A percentile compares a stretch with the other conserved stretches of the same genome.
Conservation (phyloP, 176 grass and related monocot genomes). For the Oryza punctata region DNA sequence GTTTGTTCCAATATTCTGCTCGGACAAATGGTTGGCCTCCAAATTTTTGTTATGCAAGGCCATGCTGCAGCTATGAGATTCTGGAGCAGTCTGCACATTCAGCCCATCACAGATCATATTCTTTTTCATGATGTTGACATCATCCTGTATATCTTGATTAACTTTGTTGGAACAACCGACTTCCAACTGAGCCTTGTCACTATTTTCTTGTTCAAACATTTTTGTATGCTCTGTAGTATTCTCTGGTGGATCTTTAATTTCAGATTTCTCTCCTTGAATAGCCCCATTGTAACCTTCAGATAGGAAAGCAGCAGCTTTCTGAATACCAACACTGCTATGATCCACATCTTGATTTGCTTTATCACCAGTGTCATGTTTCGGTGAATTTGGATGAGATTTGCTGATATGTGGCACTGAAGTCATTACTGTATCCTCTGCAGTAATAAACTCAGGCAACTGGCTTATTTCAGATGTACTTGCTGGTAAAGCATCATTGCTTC, state of each 20-base stretch:
- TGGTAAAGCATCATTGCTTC: not conserved
- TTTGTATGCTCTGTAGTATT: conserved; percentile 14
- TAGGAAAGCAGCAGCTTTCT: not conserved
- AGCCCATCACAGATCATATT: conserved; percentile 5
- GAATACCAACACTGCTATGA: conserved; percentile 7
- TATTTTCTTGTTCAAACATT: conserved; percentile 8
- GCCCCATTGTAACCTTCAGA: conserved; percentile 20
- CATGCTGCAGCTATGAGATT: conserved; percentile 26
- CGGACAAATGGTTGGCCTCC: conserved; percentile 8
- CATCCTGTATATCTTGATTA: conserved; percentile 26
- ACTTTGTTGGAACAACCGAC: conserved; percentile 5
- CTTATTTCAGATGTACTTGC: not conserved
- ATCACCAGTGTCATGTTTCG: conserved; percentile 22
- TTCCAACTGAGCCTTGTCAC: conserved; percentile 8
- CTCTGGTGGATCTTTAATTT: conserved; percentile 19
- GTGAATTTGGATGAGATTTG: conserved; percentile 22
- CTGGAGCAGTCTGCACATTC: conserved; percentile 6
- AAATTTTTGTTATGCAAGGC: conserved; percentile 34
- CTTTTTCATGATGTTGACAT: conserved; percentile 22
- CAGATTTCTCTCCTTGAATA: conserved; percentile 35
- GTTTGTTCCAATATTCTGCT: conserved; percentile 21
- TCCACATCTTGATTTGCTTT: conserved; percentile 34
- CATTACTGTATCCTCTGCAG: conserved; percentile 1
- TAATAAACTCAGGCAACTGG: not conserved
- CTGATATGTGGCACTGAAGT: conserved; percentile 10